These are phyloP conservation scores for Cyclostephanos invisitatus DNA, from an alignment of 108 stramenopile genomes.

Conservation along the genomic window DNA sequence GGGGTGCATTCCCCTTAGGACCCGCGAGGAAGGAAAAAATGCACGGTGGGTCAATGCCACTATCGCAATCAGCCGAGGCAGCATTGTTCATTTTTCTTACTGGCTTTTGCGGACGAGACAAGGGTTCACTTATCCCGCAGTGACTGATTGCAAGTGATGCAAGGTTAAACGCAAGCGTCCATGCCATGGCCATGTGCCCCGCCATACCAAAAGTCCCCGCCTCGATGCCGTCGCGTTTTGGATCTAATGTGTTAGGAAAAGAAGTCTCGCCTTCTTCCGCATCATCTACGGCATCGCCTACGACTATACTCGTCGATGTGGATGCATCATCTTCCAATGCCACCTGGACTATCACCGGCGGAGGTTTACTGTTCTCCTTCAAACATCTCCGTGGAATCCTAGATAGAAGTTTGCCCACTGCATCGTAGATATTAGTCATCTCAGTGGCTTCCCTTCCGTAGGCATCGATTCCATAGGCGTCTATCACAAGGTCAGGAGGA, in stretches of 20 bases:
- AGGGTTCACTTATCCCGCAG: conserved; percentile 19
- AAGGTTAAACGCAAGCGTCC: conserved; percentile 45
- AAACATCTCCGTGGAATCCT: conserved; percentile 22
- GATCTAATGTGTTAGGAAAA: conserved; percentile 12
- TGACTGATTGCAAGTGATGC: conserved; percentile 34
- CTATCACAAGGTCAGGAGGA: conserved; percentile 47
- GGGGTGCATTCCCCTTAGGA: conserved; percentile 40
- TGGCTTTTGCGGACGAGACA: neutral
- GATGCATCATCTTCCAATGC: conserved; percentile 25
- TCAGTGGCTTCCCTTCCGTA: conserved; percentile 28
- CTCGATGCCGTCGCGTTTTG: conserved; percentile 8
- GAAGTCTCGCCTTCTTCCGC: conserved; percentile 43
- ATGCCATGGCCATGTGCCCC: conserved; percentile 48
- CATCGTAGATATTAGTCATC: conserved; percentile 22
- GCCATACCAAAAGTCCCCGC: conserved; percentile 49
- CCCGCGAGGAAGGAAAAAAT: conserved; percentile 51
- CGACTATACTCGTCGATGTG: conserved; percentile 24
- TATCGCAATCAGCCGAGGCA: conserved; percentile 20
- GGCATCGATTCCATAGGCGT: conserved; percentile 47
- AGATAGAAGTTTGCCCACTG: conserved; percentile 13
- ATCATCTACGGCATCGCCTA: conserved; percentile 48
- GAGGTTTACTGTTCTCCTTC: conserved; percentile 40
- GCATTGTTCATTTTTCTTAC: conserved; percentile 7
- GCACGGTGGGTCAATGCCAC: conserved; percentile 43
- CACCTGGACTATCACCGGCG: conserved; percentile 37